Percentiles rank a stretch among this genome's conserved stretches.
phyloP scores from a whole-genome alignment of 768 basidiomycete genomes.

The Rhizopogon vulgaris region DNA sequence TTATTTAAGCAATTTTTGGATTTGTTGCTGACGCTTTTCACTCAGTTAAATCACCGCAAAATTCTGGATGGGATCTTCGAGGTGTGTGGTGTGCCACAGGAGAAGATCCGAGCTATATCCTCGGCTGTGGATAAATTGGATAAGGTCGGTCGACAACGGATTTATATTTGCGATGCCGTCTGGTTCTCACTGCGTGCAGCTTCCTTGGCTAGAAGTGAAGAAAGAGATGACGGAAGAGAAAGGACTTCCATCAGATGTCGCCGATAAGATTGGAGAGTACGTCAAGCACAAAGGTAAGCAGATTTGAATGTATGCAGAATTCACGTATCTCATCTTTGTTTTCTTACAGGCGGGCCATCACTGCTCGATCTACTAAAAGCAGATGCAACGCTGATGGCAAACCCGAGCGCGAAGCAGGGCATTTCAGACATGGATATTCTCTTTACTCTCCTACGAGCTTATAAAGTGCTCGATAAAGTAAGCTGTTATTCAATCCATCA shows the following conservation, averaged over 20 bases:
- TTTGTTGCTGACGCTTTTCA: conserved; percentile 1
- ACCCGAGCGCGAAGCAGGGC: conserved; percentile 74
- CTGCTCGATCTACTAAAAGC: conserved; percentile 66
- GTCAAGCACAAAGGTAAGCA: conserved; percentile 85
- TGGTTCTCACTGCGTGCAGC: conserved; percentile 30
- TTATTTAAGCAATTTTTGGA: not conserved
- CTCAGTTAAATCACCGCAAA: conserved; percentile 90
- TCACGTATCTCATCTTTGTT: not conserved
- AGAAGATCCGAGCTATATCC: conserved; percentile 88
- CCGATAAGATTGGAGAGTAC: conserved; percentile 95
- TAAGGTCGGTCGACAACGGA: conserved; percentile 50
- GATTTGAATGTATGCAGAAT: not conserved
- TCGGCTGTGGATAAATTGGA: conserved; percentile 98
- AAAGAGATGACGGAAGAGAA: conserved; percentile 98
- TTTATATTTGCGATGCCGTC: not conserved
- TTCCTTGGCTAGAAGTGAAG: conserved; percentile 87
- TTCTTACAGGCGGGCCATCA: conserved; percentile 58
- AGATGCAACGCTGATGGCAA: conserved; percentile 60
- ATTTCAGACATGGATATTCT: conserved; percentile 81
- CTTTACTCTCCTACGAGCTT: conserved; percentile 77
- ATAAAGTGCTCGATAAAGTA: conserved; percentile 74
- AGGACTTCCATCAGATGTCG: conserved; percentile 70
- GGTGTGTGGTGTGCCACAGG: conserved; percentile 87
- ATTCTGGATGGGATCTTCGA: conserved; percentile 96
- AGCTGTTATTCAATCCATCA: conserved; percentile 3